Conservation (phyloP, 305 asterid species). For the Solanum hybrid region DNA sequence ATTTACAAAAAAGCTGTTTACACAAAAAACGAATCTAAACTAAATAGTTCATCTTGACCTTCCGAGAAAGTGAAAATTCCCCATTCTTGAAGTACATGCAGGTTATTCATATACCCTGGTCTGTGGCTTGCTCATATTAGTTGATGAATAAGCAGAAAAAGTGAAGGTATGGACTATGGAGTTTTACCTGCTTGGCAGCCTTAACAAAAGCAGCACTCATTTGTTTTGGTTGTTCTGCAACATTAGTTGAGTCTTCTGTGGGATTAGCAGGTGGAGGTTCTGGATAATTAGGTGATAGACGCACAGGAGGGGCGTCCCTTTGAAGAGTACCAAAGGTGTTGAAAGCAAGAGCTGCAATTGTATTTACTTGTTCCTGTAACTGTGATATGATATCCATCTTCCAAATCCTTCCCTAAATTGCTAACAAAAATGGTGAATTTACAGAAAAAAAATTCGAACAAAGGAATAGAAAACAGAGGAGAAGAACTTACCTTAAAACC, state of each 20-base stretch:
- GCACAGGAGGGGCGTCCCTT: constrained; percentile 81
- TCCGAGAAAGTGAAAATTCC: neutral
- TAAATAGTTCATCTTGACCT: neutral
- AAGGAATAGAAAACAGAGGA: neutral
- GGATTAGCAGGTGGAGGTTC: constrained; percentile 53
- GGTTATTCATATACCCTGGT: neutral
- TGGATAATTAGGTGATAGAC: constrained; percentile 72
- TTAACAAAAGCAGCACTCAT: constrained; percentile 66
- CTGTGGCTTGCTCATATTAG: neutral
- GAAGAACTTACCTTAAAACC: neutral
- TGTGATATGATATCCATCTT: constrained; percentile 79
- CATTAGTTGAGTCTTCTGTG: constrained; percentile 39
- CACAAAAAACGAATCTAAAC: neutral
- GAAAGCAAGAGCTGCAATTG: constrained; percentile 60
- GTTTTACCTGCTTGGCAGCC: constrained; percentile 70
- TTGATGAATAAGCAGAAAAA: neutral
- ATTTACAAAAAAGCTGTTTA: neutral
- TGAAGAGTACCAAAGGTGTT: constrained; percentile 77
- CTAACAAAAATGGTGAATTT: neutral
- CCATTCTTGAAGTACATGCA: neutral
- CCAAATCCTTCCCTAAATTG: neutral
- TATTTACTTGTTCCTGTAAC: constrained; percentile 69
- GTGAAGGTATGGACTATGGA: neutral
- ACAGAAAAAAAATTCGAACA: neutral
- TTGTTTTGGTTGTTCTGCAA: constrained; percentile 64